Evolutionary conservation across 1,284 basidiomycete genomes (phyloP), one percentile per base, ranked within the genome.

Genomic region (Coniferiporia weirii): DNA sequence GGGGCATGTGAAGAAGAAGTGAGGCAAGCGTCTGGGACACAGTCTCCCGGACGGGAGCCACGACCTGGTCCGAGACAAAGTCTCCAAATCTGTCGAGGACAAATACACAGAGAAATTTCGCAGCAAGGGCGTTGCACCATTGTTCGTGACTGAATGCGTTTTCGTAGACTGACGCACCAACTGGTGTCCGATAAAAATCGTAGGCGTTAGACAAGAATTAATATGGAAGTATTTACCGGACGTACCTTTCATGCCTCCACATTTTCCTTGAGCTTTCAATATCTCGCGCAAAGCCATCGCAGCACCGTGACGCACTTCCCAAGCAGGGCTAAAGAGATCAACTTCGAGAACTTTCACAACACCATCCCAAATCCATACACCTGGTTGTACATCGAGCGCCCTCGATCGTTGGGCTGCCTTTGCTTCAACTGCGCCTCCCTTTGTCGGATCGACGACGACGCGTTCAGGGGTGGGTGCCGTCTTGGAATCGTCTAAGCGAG

Each of bases 31-130:
- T 95, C 72, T 99, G 97, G 17, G 93, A 93, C 1, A 94, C 94
- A 0, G 93, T 97, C 72, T 99, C 97, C 51, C 97, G 85, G 1
- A 99, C 96, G 27, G 97, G 97, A 4, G 96, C 96, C 17, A 99
- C 86, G 51, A 98, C 93, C 83, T 93, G 54, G 70, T 99, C 97
- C 6, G 95, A 93, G 46, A 98, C 87, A 69, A 97, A 99, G 74
- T 99, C 97, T 7, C 95, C 95, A 66, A 99, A 98, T 13, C 97
- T 85, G 72, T 99, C 97, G 17, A 98, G 79, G n/a, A 95, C 89
- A 65, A 99, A 91, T 10, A 99, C 85, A 64, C 88, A 91, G 1
- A 99, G 82, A 53, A 98, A 84, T 65, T 90, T 89, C 9, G 93
- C 85, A 1, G 94, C 89, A 15, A 98, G 76, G 60, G 89, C 85